phyloP scores from a whole-genome alignment of 495 filamentous ascomycete genomes.

The Talaromyces adpressus region DNA sequence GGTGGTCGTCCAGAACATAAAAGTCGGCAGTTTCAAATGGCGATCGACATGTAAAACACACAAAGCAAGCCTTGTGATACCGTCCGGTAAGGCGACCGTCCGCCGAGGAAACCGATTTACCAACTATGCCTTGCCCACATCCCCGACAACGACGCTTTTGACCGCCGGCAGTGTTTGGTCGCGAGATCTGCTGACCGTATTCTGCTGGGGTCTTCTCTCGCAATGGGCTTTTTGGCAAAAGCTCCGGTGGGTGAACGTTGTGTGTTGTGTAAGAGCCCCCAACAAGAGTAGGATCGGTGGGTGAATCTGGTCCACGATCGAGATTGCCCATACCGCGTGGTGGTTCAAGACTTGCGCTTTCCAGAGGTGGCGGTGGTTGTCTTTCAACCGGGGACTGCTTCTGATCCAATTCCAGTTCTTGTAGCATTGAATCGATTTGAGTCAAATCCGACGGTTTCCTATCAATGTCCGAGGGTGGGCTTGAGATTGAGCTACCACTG shows the following conservation, averaged over 20 bases:
- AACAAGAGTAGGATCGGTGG: slow-evolving; percentile 50
- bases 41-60: slow-evolving; percentile 73
- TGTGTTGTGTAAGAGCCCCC: neutral
- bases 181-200: slow-evolving; percentile 9
- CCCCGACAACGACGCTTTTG: slow-evolving; percentile 76
- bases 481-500: slow-evolving; percentile 69
- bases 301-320: slow-evolving; percentile 40
- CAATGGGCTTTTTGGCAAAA: slow-evolving; percentile 9
- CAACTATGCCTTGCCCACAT: slow-evolving; percentile 69
- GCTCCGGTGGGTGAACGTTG: slow-evolving; percentile 10
- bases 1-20: slow-evolving; percentile 80
- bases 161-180: slow-evolving; percentile 20
- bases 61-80: slow-evolving; percentile 92
- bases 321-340: neutral
- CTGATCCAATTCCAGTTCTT: slow-evolving; percentile 18
- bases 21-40: slow-evolving; percentile 88
- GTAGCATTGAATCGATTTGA: slow-evolving; percentile 28
- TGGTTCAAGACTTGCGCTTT: neutral
- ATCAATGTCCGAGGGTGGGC: slow-evolving; percentile 33
- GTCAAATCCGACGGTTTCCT: slow-evolving; percentile 28
- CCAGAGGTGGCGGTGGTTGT: neutral
- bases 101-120: slow-evolving; percentile 88
- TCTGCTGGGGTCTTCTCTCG: slow-evolving; percentile 1
- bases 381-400: neutral
- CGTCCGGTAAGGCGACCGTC: slow-evolving; percentile 89